A percentile compares a stretch with the other conserved stretches of the same genome.
Conservation (phyloP, 1,284 basidiomycete genomes). For the Cutaneotrichosporon sp. region DNA sequence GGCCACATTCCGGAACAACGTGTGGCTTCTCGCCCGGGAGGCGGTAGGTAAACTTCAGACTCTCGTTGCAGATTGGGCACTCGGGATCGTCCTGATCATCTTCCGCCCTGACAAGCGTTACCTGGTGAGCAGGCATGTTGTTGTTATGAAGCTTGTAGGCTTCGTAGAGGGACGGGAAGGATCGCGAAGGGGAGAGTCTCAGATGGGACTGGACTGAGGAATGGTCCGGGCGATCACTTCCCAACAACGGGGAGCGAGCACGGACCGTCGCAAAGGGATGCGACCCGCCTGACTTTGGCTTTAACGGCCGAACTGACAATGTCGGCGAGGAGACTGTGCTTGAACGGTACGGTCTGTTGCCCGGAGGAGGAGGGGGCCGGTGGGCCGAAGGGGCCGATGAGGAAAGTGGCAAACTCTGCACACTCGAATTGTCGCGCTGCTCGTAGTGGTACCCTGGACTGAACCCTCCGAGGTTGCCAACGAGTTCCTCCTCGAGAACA, state of each 20-base stretch:
- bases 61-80: slow-evolving; percentile 48
- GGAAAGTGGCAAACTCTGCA: background rate
- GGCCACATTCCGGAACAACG: slow-evolving; percentile 94
- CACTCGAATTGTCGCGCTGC: background rate
- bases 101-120: slow-evolving; percentile 35
- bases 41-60: slow-evolving; percentile 41
- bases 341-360: slow-evolving; percentile 1
- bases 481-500: slow-evolving; percentile 12
- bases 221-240: slow-evolving; percentile 1
- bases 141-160: slow-evolving; percentile 12
- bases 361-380: background rate
- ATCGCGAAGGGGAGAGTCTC: slow-evolving; percentile 16
- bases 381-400: background rate
- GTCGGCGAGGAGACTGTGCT: slow-evolving; percentile 20
- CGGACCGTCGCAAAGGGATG: slow-evolving; percentile 34
- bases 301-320: background rate
- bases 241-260: slow-evolving; percentile 19
- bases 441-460: background rate
- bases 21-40: slow-evolving; percentile 93
- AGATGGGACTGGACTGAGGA: background rate
- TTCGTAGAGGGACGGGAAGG: slow-evolving; percentile 27
- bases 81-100: slow-evolving; percentile 37
- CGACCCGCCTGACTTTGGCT: slow-evolving; percentile 12
- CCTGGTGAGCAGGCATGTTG: slow-evolving; percentile 29
- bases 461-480: background rate